phyloP scores from a whole-genome alignment of 345 rosid genomes.

The Camelina hispida region DNA sequence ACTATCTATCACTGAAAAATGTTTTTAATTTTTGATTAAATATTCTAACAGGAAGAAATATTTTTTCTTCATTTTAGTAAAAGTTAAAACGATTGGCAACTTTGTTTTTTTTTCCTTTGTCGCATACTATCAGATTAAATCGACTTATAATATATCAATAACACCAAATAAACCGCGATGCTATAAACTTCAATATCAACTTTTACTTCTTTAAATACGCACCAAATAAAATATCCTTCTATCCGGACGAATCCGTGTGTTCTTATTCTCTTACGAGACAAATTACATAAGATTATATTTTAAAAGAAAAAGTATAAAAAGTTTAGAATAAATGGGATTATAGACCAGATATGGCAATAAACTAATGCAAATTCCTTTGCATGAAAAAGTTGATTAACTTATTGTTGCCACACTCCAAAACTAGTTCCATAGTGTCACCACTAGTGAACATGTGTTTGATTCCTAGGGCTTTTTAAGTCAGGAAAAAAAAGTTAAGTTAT shows the following conservation, averaged over 20 bases:
- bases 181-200: not conserved
- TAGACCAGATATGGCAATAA: constrained; percentile 12
- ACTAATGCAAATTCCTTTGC: constrained; percentile 10
- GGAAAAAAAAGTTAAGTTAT: no score
- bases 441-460: not conserved
- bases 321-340: constrained; percentile 4
- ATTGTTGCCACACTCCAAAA: constrained; percentile 13
- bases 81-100: no score
- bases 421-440: constrained; percentile 6
- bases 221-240: not conserved
- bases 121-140: not conserved
- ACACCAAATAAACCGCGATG: not conserved
- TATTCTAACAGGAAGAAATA: no score
- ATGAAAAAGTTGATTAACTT: constrained; percentile 19
- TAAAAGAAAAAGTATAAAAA: not conserved
- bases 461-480: not conserved
- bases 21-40: no score
- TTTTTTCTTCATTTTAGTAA: no score
- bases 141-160: not conserved
- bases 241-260: not conserved
- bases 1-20: no score
- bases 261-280: constrained; percentile 20
- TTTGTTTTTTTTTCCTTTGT: no score
- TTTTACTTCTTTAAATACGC: not conserved
- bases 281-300: constrained; percentile 11